Base-by-base conservation (phyloP, 116 monocot species). In the Trichopus zeylanicus region DNA sequence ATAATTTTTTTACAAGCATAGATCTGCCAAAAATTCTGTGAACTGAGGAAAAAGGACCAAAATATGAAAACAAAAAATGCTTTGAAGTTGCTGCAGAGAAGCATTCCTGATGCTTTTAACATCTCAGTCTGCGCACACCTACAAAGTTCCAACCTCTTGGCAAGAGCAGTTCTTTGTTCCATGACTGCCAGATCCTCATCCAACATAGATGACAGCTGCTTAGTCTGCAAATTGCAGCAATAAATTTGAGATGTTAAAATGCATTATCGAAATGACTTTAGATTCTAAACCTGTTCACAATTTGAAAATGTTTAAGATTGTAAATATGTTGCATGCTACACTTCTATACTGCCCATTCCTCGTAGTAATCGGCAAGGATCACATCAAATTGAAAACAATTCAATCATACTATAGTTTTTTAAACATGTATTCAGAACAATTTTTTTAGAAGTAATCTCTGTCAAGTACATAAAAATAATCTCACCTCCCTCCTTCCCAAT, bases 131-230 rank as follows among this genome's bases (percentile, higher is more conserved):
- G 84, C 46, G 84, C 89, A 51, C 66, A 67, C 67, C 68, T 78
- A 54, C 81, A 84, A 18, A 89, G 39, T 68, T 89, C 78, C 20
- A 89, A 46, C 70, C 84, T 72, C 76, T 81, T 89, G 23, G 81
- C 70, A 53, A 89, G 75, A 26, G 75, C 62, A 49, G 65, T 29
- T 60, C 89, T 70, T 1, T 77, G 78, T 51, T 84, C 84, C 89
- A 89, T 81, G 11, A 89, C 55, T 15, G 81, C 84, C 31, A 81
- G 84, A 29, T 89, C 89, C 65, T 89, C 89, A 55, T 89, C 81
- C 57, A 89, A 63, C 68, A 89, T 25, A n/a, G 64, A 60, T 19
- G 73, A 67, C 62, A 89, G 32, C 47, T 78, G 84, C 67, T 76
- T 87, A 4, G 23, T 6, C 83, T 88, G 80, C 63, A 71, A 29